phyloP scores from a whole-genome alignment of 805 yeast genomes.

The Blastobotrys chiropterorum region DNA sequence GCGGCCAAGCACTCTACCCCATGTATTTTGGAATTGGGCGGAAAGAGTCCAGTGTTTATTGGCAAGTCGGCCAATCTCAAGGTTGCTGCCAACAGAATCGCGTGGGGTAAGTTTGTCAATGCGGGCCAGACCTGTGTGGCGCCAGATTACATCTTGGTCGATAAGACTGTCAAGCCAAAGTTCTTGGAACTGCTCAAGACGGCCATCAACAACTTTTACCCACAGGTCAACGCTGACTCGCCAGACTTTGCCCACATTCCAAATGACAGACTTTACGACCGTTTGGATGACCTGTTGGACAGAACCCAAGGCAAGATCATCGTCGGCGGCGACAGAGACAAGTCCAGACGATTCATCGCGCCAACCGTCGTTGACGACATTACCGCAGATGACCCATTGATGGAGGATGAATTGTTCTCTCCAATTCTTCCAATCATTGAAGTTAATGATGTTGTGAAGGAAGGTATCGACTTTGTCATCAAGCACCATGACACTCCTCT shows the following conservation, averaged over 20 bases:
- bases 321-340: conserved; percentile 36
- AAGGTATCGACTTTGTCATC: conserved; percentile 33
- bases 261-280: conserved; percentile 44
- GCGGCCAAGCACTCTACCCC: conserved; percentile 89
- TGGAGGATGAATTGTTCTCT: conserved; percentile 77
- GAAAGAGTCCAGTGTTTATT: conserved; percentile 81
- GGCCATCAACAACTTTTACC: conserved; percentile 40
- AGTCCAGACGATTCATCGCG: conserved; percentile 38
- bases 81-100: conserved; percentile 52
- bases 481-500: conserved; percentile 65
- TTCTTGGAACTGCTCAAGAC: conserved; percentile 40
- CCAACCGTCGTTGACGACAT: conserved; percentile 72
- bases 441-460: conserved; percentile 34
- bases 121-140: conserved; percentile 91
- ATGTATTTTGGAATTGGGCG: conserved; percentile 77
- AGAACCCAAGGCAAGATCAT: conserved; percentile 45
- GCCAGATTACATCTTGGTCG: conserved; percentile 76
- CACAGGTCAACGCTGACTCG: conserved; percentile 20
- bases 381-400: conserved; percentile 57
- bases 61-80: conserved; percentile 40
- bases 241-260: conserved; percentile 54
- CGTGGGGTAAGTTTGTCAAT: conserved; percentile 73
- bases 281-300: conserved; percentile 17
- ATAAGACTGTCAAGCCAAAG: conserved; percentile 47
- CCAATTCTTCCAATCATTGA: conserved; percentile 74